Conservation (phyloP, 2,329 filamentous ascomycete species). For the Beauveria sp. region DNA sequence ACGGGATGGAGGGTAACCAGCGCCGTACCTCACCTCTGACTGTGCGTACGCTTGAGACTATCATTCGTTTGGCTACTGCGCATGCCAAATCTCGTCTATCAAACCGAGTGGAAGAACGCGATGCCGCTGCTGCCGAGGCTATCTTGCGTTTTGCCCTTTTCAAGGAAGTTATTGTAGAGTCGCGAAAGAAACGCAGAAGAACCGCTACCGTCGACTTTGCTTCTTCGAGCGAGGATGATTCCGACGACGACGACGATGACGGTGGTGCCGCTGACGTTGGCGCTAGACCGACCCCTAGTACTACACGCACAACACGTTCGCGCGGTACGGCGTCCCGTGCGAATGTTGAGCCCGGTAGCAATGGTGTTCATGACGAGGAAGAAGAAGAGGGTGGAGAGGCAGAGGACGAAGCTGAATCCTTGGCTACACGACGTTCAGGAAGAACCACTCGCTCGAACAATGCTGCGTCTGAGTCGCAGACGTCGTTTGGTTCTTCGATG, state of each 20-base stretch:
- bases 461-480: slow-evolving; percentile 35
- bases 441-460: slow-evolving; percentile 30
- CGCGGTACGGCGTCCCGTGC: slow-evolving; percentile 19
- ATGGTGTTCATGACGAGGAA: slow-evolving; percentile 32
- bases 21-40: slow-evolving; percentile 92
- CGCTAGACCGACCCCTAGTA: slow-evolving; percentile 20
- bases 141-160: slow-evolving; percentile 93
- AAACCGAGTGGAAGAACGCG: slow-evolving; percentile 78
- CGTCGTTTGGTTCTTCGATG: slow-evolving; percentile 71
- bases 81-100: slow-evolving; percentile 91
- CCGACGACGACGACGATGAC: slow-evolving; percentile 51
- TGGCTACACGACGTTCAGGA: slow-evolving; percentile 34
- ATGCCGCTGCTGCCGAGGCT: slow-evolving; percentile 78
- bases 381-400: slow-evolving; percentile 48
- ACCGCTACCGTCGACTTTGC: slow-evolving; percentile 51
- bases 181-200: slow-evolving; percentile 75
- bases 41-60: slow-evolving; percentile 90
- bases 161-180: slow-evolving; percentile 84
- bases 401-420: slow-evolving; percentile 37
- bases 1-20: slow-evolving; percentile 91
- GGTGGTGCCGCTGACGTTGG: slow-evolving; percentile 50
- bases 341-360: slow-evolving; percentile 20
- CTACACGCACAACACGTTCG: slow-evolving; percentile 24
- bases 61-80: slow-evolving; percentile 95
- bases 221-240: slow-evolving; percentile 48